Base-by-base conservation (phyloP, 352 stramenopile species). In the Phytopythium delawarense region DNA sequence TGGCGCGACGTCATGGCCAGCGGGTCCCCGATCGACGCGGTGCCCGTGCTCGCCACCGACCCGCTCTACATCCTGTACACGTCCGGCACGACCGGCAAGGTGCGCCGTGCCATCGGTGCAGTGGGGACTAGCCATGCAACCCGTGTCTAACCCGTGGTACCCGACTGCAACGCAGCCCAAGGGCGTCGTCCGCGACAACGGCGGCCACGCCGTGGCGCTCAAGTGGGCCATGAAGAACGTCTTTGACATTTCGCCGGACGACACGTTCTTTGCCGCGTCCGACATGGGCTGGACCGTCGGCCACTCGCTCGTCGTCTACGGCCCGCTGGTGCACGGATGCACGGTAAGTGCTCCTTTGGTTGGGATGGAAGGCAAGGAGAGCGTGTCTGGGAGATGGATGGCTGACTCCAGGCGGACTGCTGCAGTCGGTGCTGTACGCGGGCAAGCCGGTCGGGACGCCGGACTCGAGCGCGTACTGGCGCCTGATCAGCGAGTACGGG, bases 231-330 rank as follows among this genome's bases (percentile, higher is more conserved):
- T 97, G 87, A 67, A 73, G 18, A 75, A 89, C 28, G 76, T 94
- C 39, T 91, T 96, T 53, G 72, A 84, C 59, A 86, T 49, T 7
- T 23, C 85, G n/a, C 64, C 64, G 13, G 83, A 86, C 4, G 89
- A 96, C 46, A 87, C 87, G 7, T 96, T 85, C 67, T 96, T 88
- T 72, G 80, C 88, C 7, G 87, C 87, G 2, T 89, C 74, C 11
- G 90, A 96, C 67, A 92, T 96, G 72, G 92, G 92, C 13, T 98
- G 92, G 92, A 81, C 89, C 18, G 86, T 96, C 16, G 90, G 90
- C 9, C 91, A 97, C 71, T 87, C 76, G 2, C 95, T 94, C 67
- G 86, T 89, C 59, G 81, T 96, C 0, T 98, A 98, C 67, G 92
- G 81, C 20, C 91, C 92, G 18, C 71, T 98, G 7, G 57, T 97